Evolutionary conservation across 2,329 filamentous ascomycete genomes (phyloP), one percentile per base, ranked within the genome.

Genomic region (Bipolaris bicolor): DNA sequence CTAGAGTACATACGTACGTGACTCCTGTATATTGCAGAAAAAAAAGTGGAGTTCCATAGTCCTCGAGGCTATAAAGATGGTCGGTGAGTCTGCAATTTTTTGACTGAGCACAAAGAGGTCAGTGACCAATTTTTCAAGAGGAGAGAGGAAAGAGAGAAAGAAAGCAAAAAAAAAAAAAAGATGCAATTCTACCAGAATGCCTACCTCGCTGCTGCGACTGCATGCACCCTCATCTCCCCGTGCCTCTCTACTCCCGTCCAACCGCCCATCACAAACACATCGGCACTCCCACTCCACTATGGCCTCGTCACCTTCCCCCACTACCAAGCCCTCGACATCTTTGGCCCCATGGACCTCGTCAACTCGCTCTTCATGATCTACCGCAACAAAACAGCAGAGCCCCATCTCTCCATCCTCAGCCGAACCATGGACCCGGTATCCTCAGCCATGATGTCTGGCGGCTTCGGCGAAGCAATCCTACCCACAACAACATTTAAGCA

Each of bases 401-500:
- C 68, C 61, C 55, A 66, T 49, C 57, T 74, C n/a, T 65, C 65
- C 7, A 48, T 72, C 16, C 58, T 72, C 36, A 68, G 65, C 56
- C 61, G 48, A 33, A 69, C 62, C 7, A 49, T 78, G 56, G 62
- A 69, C 15, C 68, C 75, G 1, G 71, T 77, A 0, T 58, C 64
- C 1, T 64, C 65, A 9, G 58, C 61, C 1, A 63, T 74, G 56
- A 55, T 41, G 22, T 36, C 34, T 7, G 58, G 61, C 24, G 65
- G 61, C 37, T 74, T 76, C 49, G 75, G 74, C 20, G 72, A 82
- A 58, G 62, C 63, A 22, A 66, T 81, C n/a, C 50, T 81, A 3
- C 81, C 82, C 1, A 83, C 82, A 1, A 78, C 78, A 64, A 88
- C 86, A 0, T 86, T 86, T 63, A 7, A 18, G 1, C 48, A 29